Evolutionary conservation across 78 protist species (phyloP).

Genomic region (Monocercomonoides exilis): DNA sequence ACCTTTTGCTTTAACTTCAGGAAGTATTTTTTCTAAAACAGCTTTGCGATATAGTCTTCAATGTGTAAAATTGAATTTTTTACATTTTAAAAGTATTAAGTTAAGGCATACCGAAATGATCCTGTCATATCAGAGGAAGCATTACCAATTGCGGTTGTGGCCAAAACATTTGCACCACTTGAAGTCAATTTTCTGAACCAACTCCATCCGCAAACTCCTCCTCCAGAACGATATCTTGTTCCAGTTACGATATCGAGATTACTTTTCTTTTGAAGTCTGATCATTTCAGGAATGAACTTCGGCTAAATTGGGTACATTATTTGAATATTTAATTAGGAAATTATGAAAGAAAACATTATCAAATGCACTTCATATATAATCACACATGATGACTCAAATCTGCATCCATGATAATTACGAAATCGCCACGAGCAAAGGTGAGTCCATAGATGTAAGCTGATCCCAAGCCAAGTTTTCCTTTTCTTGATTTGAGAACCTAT

Average conservation of each 20-base stretch:
- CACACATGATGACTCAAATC: constrained; percentile 81
- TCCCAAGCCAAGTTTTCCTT: constrained; percentile 78
- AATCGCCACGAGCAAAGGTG: constrained; percentile 64
- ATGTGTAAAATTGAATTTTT: not conserved
- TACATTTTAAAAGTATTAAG: not conserved
- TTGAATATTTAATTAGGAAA: not conserved
- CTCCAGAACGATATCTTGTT: constrained; percentile 68
- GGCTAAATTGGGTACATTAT: constrained; percentile 43
- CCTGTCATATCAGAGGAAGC: constrained; percentile 79
- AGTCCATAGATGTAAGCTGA: constrained; percentile 72
- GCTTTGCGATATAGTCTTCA: constrained; percentile 56
- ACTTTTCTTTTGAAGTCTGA: constrained; percentile 48
- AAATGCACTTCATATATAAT: too few species aligned
- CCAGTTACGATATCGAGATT: constrained; percentile 76
- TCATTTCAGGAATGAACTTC: constrained; percentile 74
- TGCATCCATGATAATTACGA: constrained; percentile 78
- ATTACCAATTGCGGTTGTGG: constrained; percentile 49
- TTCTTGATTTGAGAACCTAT: not conserved
- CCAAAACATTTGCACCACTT: constrained; percentile 70
- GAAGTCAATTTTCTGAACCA: constrained; percentile 54
- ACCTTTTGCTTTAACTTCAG: constrained; percentile 55
- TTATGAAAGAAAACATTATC: not conserved
- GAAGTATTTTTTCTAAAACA: constrained; percentile 54
- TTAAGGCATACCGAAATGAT: constrained; percentile 47
- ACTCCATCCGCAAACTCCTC: constrained; percentile 84